phyloP scores from a whole-genome alignment of 495 filamentous ascomycete genomes.

The Penicillium paradoxum region DNA sequence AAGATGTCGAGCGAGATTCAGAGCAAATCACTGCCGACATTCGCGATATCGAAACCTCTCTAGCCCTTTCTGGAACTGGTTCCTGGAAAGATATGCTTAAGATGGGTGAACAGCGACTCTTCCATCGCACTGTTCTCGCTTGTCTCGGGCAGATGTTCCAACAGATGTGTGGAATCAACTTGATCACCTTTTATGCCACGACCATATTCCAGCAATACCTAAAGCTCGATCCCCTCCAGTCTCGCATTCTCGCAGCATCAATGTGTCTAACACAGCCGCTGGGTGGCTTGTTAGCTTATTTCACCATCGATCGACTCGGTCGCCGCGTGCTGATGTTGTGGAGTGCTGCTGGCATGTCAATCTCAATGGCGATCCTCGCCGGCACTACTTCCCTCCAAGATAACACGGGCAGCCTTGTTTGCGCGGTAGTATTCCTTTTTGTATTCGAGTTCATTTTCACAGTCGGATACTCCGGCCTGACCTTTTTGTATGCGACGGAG shows the following conservation, averaged over 20 bases:
- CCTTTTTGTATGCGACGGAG: slow-evolving; percentile 59
- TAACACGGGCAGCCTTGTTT: slow-evolving; percentile 35
- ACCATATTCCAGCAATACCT: slow-evolving; percentile 45
- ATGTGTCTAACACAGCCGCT: slow-evolving; percentile 73
- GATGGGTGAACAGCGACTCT: slow-evolving; percentile 31
- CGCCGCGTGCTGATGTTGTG: slow-evolving; percentile 61
- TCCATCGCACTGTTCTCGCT: slow-evolving; percentile 31
- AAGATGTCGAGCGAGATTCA: slow-evolving; percentile 22
- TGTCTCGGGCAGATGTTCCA: slow-evolving; percentile 29
- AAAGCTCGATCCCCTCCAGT: slow-evolving; percentile 64
- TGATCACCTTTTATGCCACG: slow-evolving; percentile 21
- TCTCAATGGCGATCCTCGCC: slow-evolving; percentile 54
- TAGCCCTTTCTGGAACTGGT: slow-evolving; percentile 28
- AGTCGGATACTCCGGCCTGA: slow-evolving; percentile 58
- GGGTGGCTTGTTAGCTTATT: slow-evolving; percentile 69
- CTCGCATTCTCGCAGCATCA: slow-evolving; percentile 70
- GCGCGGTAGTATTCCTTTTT: slow-evolving; percentile 39
- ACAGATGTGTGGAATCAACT: slow-evolving; percentile 23
- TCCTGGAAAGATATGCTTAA: slow-evolving; percentile 30
- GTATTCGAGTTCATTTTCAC: slow-evolving; percentile 43
- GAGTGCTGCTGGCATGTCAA: slow-evolving; percentile 50
- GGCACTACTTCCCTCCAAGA: slow-evolving; percentile 39
- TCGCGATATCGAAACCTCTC: slow-evolving; percentile 34
- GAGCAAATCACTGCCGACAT: slow-evolving; percentile 29
- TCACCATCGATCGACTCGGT: slow-evolving; percentile 70